phyloP scores from a whole-genome alignment of 2,329 filamentous ascomycete species.

The Epichloe aotearoae region DNA sequence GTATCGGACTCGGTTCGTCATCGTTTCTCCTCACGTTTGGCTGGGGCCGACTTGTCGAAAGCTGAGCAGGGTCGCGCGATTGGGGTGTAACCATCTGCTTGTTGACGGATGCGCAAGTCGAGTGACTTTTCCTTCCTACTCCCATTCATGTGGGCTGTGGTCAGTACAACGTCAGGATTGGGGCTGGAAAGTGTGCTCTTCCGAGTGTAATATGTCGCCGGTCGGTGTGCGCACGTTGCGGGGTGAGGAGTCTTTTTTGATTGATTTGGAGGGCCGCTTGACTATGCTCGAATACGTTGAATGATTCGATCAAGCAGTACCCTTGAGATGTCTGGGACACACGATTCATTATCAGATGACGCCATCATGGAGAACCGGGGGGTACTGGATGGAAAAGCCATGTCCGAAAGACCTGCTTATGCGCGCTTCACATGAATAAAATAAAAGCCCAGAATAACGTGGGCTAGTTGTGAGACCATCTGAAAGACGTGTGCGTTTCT shows the following conservation, averaged over 20 bases:
- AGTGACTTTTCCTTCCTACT: not conserved
- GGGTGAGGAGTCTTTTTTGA: not conserved
- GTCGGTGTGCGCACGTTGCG: not conserved
- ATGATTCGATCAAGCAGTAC: not conserved
- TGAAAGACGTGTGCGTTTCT: not conserved
- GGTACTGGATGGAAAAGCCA: constrained; percentile 1
- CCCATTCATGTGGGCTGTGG: not conserved
- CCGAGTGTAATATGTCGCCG: not conserved
- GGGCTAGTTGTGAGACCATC: not conserved
- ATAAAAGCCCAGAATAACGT: not conserved
- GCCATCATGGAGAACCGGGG: not conserved
- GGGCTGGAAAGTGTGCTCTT: not conserved
- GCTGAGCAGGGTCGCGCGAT: not conserved
- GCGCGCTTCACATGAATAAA: not conserved
- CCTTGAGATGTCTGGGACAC: not conserved
- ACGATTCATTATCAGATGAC: constrained; percentile 1
- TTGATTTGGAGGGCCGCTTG: not conserved
- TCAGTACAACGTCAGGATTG: not conserved
- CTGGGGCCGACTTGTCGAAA: not conserved
- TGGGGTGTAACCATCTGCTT: not conserved
- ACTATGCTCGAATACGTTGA: not conserved
- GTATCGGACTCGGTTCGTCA: not conserved
- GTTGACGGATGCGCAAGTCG: not conserved
- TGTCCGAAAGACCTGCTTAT: constrained; percentile 3
- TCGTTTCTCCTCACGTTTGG: not conserved